A percentile compares a stretch with the other conserved stretches of the same genome.
These are phyloP conservation scores for Saccharomycopsis synnaedendra DNA, from an alignment of 805 yeast genomes.

Conservation along the genomic window DNA sequence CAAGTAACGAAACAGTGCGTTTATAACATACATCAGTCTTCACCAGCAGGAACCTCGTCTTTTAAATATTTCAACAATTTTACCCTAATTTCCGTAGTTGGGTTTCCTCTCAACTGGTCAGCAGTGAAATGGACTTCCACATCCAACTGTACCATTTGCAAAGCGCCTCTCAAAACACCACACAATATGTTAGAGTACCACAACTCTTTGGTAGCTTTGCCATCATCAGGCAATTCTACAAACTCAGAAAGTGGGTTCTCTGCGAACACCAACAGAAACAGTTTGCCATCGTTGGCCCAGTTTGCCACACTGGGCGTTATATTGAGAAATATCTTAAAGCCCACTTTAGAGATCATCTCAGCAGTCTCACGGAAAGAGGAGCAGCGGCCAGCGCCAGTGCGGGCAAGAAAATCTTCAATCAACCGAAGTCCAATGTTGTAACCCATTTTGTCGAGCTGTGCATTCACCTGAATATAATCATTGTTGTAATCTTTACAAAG, in stretches of 20 bases:
- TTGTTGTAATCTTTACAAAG: slow-evolving; percentile 71
- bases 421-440: slow-evolving; percentile 85
- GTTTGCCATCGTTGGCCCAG: slow-evolving; percentile 68
- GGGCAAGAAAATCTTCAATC: slow-evolving; percentile 87
- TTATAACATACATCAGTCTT: slow-evolving; percentile 37
- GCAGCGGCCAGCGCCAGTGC: slow-evolving; percentile 80
- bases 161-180: slow-evolving; percentile 83
- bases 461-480: slow-evolving; percentile 70
- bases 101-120: slow-evolving; percentile 77
- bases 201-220: slow-evolving; percentile 52
- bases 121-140: slow-evolving; percentile 72
- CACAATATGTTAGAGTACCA: slow-evolving; percentile 91
- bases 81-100: slow-evolving; percentile 66
- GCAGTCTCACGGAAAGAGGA: slow-evolving; percentile 72
- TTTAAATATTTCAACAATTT: slow-evolving; percentile 61
- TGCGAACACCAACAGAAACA: slow-evolving; percentile 58
- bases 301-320: slow-evolving; percentile 63
- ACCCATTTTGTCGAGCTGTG: slow-evolving; percentile 86
- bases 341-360: slow-evolving; percentile 75
- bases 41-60: slow-evolving; percentile 97
- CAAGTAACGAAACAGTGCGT: too few species aligned
- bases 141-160: slow-evolving; percentile 93
- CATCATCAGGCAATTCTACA: slow-evolving; percentile 85
- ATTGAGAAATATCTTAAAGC: slow-evolving; percentile 83
- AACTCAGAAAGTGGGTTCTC: slow-evolving; percentile 93